A percentile compares a stretch with the other conserved stretches of the same genome.
Evolutionary conservation across 345 rosid species (phyloP).

Genomic region (Pugionium cornutum): DNA sequence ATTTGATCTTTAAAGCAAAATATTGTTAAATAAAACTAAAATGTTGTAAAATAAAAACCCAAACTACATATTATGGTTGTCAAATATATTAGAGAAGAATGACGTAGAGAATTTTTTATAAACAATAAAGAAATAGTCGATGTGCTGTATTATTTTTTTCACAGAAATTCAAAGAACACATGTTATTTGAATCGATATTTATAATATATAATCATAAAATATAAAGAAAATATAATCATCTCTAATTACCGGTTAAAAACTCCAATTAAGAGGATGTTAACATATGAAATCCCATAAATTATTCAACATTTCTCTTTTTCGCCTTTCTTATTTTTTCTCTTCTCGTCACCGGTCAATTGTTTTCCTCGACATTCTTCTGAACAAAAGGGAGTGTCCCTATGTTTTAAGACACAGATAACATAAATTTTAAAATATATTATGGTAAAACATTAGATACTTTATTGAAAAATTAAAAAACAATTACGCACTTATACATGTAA

Average conservation of each 20-base stretch:
- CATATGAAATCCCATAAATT: background rate
- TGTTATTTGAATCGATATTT: too few species aligned
- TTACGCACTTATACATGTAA: constrained; percentile 34
- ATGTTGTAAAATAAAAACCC: too few species aligned
- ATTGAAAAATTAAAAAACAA: background rate
- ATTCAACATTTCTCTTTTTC: constrained; percentile 1
- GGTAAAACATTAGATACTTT: background rate
- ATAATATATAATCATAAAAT: background rate
- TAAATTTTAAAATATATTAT: background rate
- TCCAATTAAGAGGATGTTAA: background rate
- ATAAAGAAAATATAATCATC: background rate
- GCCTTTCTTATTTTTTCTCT: background rate
- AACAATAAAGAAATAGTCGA: too few species aligned
- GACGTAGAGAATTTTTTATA: too few species aligned
- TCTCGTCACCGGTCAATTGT: too few species aligned
- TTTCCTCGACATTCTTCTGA: background rate
- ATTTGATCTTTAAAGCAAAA: too few species aligned
- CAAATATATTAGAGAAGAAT: too few species aligned
- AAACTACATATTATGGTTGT: too few species aligned
- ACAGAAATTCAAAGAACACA: too few species aligned
- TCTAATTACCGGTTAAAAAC: background rate
- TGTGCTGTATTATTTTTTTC: too few species aligned
- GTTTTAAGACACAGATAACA: background rate
- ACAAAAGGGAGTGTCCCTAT: constrained; percentile 29
- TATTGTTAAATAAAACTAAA: too few species aligned